phyloP scores from a whole-genome alignment of 495 filamentous ascomycete species.

The Cudoniella acicularis region DNA sequence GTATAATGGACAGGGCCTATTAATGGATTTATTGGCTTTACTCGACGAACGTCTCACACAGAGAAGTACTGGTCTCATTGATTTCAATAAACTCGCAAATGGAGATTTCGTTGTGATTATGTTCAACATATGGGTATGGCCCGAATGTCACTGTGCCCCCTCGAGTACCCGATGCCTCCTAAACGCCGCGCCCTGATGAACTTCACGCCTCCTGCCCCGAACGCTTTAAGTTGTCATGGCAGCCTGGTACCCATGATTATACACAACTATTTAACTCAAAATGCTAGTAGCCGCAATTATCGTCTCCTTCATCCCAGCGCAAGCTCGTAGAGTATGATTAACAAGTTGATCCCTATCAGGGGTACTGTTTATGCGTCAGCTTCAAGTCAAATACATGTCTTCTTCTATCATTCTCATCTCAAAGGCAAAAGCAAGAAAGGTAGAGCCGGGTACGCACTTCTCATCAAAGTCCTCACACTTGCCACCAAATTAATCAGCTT shows the following conservation, averaged over 20 bases:
- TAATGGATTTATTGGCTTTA: neutral
- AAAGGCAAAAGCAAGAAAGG: too few relatives aligned
- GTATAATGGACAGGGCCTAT: neutral
- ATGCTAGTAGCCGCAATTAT: neutral
- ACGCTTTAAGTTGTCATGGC: too few relatives aligned
- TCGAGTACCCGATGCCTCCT: neutral
- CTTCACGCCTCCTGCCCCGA: neutral
- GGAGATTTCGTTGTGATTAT: neutral
- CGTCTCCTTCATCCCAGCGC: slow-evolving; percentile 67
- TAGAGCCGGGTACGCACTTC: slow-evolving; percentile 62
- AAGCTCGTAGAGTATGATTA: slow-evolving; percentile 87
- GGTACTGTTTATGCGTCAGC: slow-evolving; percentile 59
- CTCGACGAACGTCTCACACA: neutral
- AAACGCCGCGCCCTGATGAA: neutral
- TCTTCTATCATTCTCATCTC: too few relatives aligned
- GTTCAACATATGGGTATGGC: neutral
- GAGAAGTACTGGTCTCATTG: neutral
- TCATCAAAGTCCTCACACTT: slow-evolving; percentile 88
- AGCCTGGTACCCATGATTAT: too few relatives aligned
- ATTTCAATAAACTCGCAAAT: too few relatives aligned
- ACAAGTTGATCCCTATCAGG: slow-evolving; percentile 83
- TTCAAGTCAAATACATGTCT: neutral
- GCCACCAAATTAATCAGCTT: slow-evolving; percentile 86
- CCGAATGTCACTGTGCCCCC: neutral
- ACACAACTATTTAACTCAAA: too few relatives aligned